Conservation (phyloP, 306 rosid species). For the Casuarina glauca region DNA sequence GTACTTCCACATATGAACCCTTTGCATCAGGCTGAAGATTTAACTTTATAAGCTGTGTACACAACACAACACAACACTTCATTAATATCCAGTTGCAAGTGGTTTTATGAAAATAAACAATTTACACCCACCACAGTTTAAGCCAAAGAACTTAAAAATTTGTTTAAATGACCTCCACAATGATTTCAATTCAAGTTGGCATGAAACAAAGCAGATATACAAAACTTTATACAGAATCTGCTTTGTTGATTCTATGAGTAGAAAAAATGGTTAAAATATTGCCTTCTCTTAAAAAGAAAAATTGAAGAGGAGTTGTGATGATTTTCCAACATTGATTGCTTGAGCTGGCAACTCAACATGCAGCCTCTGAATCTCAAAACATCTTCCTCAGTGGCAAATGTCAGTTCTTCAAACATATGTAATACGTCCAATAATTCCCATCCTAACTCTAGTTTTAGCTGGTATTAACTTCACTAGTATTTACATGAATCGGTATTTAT, state of each 20-base stretch:
- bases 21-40: slow-evolving; percentile 81
- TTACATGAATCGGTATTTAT: not conserved
- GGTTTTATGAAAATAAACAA: slow-evolving; percentile 14
- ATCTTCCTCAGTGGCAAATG: not conserved
- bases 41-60: slow-evolving; percentile 85
- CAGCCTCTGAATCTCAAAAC: not conserved
- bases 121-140: not conserved
- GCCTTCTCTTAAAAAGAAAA: not conserved
- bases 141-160: not conserved
- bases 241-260: not conserved
- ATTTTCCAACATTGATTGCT: not conserved
- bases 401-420: not conserved
- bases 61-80: slow-evolving; percentile 27
- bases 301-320: too few relatives aligned
- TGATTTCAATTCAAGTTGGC: not conserved
- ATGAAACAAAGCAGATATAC: not conserved
- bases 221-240: not conserved
- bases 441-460: not conserved
- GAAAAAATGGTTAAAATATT: not conserved
- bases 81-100: slow-evolving; percentile 34
- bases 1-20: slow-evolving; percentile 91
- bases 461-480: not conserved
- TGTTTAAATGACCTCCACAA: not conserved
- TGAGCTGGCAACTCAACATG: not conserved
- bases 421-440: not conserved